Evolutionary conservation across 2,329 filamentous ascomycete species (phyloP), one percentile per base, ranked within the genome.

Genomic region (Fusarium phyllophilum): DNA sequence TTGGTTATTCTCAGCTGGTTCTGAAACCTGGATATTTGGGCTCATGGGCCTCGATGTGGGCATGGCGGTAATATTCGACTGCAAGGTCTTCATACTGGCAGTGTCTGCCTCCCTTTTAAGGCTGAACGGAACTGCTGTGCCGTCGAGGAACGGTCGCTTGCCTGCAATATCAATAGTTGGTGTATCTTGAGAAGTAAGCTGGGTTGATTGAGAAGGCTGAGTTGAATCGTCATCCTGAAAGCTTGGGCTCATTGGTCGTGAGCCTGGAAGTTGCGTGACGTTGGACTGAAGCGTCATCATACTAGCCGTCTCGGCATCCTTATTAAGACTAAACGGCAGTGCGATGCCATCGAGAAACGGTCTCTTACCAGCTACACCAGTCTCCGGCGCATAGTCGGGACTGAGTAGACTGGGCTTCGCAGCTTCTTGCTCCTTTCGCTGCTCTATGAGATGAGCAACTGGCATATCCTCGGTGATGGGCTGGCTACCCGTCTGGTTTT

Each of bases 81-180:
- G 84, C 33, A 94, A 81, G 1, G 92, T 94, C 56, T 92, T 82
- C 87, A 92, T 94, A 81, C 92, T 94, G 2, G 91, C 91, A 26
- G 90, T 92, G 6, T 89, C 88, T 7, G 88, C 88, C n/a, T 92
- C 88, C 72, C 87, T 88, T 61, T 88, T 87, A 17, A 95, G 80
- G 58, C 89, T 92, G 79, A 95, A 95, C 0, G 93, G 93, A 73
- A 94, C 88, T 0, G 93, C 91, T 34, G 94, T 89, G 0, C 92
- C 91, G 14, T 89, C 89, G 13, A 93, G 85, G 48, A 90, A 90
- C 0, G 92, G 91, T 8, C 93, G 85, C 77, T 91, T 92, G 11
- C 89, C 88, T 1, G 86, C 84, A 7, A 86, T 84, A 1, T 87
- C 88, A 0, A 89, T 84, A 68, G 86, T 81, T 36, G 87, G 82